Evolutionary conservation across 192 early-diverging fungal genomes (phyloP).

Genomic region (Ambispora gerdemannii): DNA sequence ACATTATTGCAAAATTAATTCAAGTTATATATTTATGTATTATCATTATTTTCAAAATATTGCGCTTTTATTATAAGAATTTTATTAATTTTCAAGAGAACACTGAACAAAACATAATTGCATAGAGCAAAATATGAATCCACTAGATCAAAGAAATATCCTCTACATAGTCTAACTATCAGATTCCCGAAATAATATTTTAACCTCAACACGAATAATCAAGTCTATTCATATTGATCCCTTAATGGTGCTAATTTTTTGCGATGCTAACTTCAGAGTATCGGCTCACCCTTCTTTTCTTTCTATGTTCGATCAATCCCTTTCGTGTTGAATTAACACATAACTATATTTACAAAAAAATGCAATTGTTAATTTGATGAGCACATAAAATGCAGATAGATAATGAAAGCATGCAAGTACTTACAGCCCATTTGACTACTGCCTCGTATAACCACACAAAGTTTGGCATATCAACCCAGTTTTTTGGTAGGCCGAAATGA

Average conservation of each 20-base stretch:
- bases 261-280: constrained; percentile 27
- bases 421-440: constrained; percentile 26
- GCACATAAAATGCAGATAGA: constrained; percentile 17
- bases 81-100: constrained; percentile 27
- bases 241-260: constrained; percentile 29
- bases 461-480: constrained; percentile 26
- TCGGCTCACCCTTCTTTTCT: constrained; percentile 28
- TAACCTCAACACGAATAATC: constrained; percentile 29
- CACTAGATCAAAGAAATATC: constrained; percentile 24
- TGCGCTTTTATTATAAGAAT: no score
- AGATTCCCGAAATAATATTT: constrained; percentile 29
- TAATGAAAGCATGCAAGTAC: constrained; percentile 12
- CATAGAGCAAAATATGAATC: constrained; percentile 17
- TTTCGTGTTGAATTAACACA: constrained; percentile 30
- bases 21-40: no score
- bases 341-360: constrained; percentile 30
- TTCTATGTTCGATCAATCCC: constrained; percentile 28
- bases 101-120: constrained; percentile 24
- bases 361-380: constrained; percentile 25
- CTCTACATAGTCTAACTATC: constrained; percentile 15
- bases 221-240: constrained; percentile 29
- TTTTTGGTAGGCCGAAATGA: constrained; percentile 15
- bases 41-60: no score
- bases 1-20: no score
- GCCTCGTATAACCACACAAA: constrained; percentile 30